Conservation (phyloP, 2,329 filamentous ascomycete genomes). For the Metarhizium brunneum region DNA sequence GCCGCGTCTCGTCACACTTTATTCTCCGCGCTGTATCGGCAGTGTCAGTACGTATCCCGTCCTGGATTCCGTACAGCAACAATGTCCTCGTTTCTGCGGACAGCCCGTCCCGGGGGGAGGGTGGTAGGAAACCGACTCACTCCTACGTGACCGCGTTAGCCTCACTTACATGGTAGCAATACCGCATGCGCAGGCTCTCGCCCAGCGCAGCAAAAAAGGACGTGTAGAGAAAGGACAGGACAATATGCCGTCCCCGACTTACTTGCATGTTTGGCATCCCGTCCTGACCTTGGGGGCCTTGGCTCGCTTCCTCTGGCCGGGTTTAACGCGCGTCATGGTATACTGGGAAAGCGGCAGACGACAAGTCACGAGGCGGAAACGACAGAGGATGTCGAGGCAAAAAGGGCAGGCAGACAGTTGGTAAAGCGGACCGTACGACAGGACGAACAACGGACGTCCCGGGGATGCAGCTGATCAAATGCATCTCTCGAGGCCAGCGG, state of each 20-base stretch:
- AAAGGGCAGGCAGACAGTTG: background rate
- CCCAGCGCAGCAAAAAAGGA: too few relatives aligned
- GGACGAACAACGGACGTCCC: background rate
- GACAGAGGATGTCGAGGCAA: background rate
- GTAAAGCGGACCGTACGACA: background rate
- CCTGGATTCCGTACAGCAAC: too few relatives aligned
- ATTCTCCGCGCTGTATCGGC: background rate
- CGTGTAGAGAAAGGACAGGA: too few relatives aligned
- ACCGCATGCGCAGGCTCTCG: too few relatives aligned
- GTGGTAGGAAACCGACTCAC: background rate
- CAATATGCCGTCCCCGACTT: background rate
- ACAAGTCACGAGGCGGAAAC: background rate
- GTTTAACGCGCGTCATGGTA: background rate
- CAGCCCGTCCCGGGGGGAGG: background rate
- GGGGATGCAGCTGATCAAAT: background rate
- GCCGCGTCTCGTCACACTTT: background rate
- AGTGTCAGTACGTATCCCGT: background rate
- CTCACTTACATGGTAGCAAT: background rate
- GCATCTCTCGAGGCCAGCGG: background rate
- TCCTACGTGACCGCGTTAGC: background rate
- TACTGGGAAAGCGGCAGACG: background rate
- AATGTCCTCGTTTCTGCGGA: too few relatives aligned
- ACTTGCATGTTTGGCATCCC: conserved; percentile 3
- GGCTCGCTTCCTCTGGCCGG: conserved; percentile 2
- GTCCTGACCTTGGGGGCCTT: conserved; percentile 2